These are phyloP conservation scores for Citrus medica DNA, from an alignment of 345 rosid genomes.

Conservation along the genomic window DNA sequence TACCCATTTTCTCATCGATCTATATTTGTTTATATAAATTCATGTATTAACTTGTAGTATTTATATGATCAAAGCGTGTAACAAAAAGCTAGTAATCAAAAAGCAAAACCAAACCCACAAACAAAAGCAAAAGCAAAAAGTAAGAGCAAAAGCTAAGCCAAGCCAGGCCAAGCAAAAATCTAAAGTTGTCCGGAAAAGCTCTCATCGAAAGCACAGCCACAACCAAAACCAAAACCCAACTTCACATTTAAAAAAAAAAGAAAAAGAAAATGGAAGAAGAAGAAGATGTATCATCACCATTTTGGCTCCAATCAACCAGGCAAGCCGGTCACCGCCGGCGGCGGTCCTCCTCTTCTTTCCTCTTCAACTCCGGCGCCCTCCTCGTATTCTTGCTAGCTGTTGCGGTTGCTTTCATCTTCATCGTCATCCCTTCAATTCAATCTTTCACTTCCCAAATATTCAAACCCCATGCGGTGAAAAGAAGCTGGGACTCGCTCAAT, in stretches of 20 bases:
- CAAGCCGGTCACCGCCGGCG: slow-evolving; percentile 23
- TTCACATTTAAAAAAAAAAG: neutral
- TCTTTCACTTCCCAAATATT: slow-evolving; percentile 54
- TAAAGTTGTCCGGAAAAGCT: neutral
- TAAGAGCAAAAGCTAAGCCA: neutral
- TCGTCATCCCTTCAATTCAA: slow-evolving; percentile 47
- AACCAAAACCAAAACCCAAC: neutral
- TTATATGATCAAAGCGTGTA: neutral
- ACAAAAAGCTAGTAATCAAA: slow-evolving; percentile 1
- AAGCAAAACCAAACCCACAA: neutral
- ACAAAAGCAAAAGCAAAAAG: neutral
- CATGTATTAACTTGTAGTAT: neutral
- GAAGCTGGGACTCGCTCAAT: slow-evolving; percentile 74
- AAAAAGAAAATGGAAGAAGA: slow-evolving; percentile 45
- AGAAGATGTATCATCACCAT: slow-evolving; percentile 52
- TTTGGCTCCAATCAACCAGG: slow-evolving; percentile 63
- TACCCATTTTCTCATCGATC: too few species aligned
- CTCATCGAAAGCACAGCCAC: neutral
- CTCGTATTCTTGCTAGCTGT: slow-evolving; percentile 25
- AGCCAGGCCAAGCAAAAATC: neutral
- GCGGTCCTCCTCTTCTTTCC: slow-evolving; percentile 30
- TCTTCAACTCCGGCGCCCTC: slow-evolving; percentile 45
- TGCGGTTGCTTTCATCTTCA: slow-evolving; percentile 32
- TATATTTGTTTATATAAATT: neutral
- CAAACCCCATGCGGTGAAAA: slow-evolving; percentile 60